phyloP scores from a whole-genome alignment of 2,329 filamentous ascomycete genomes.

The Blumeria graminis region DNA sequence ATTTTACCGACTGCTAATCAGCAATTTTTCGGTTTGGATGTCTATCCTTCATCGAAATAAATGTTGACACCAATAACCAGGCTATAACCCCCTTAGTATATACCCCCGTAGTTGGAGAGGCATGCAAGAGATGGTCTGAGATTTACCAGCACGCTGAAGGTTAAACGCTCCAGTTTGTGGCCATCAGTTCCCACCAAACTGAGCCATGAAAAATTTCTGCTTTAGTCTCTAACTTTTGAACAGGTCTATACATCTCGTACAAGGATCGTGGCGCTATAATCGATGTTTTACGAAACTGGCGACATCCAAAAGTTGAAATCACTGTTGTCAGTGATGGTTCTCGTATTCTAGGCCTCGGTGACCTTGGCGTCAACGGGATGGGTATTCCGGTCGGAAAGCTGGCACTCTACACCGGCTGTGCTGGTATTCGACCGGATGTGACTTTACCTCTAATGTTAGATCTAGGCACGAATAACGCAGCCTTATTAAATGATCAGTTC shows the following conservation, averaged over 20 bases:
- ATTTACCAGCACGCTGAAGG: conserved; percentile 51
- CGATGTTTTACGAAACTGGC: conserved; percentile 46
- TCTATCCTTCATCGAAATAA: conserved; percentile 2
- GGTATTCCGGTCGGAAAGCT: conserved; percentile 69
- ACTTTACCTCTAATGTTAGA: conserved; percentile 64
- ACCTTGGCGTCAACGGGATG: conserved; percentile 66
- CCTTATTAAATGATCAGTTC: conserved; percentile 46
- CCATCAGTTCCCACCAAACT: background rate
- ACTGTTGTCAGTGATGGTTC: conserved; percentile 25
- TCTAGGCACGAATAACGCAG: conserved; percentile 61
- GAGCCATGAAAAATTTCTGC: background rate
- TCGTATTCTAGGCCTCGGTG: conserved; percentile 53
- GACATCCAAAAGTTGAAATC: conserved; percentile 40
- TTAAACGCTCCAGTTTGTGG: conserved; percentile 1
- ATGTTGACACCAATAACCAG: background rate
- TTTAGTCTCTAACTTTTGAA: conserved; percentile 1
- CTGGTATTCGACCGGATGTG: conserved; percentile 60
- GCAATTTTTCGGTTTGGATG: conserved; percentile 10
- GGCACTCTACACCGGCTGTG: conserved; percentile 59
- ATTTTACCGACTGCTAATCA: conserved; percentile 12
- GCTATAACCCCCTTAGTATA: conserved; percentile 30
- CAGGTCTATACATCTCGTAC: conserved; percentile 41
- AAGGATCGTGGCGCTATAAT: conserved; percentile 41
- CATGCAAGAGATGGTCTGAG: conserved; percentile 50
- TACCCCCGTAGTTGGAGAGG: conserved; percentile 42